Evolutionary conservation across 2,329 filamentous ascomycete genomes (phyloP).

Genomic region (Colletotrichum lupini): DNA sequence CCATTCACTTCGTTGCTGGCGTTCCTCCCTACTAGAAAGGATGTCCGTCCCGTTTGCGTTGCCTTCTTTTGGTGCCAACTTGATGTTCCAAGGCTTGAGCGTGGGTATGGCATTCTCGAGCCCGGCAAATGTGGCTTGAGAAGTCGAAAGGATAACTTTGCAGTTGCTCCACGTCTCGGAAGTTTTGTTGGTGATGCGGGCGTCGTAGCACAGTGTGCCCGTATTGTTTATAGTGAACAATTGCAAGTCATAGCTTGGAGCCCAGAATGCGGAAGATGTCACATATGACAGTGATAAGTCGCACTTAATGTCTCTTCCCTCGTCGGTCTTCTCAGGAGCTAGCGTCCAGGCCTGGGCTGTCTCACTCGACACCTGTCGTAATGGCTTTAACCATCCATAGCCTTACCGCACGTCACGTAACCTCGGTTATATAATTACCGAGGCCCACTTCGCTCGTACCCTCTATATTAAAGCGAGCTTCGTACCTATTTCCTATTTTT

Average conservation of each 20-base stretch:
- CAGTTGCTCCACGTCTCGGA: conserved; percentile 73
- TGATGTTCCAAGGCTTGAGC: conserved; percentile 68
- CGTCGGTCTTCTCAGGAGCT: conserved; percentile 45
- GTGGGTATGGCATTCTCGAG: conserved; percentile 65
- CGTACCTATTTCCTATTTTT: too few species aligned
- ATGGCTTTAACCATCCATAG: too few species aligned
- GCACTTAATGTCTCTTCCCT: conserved; percentile 44
- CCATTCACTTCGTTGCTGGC: conserved; percentile 44
- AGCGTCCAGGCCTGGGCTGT: conserved; percentile 56
- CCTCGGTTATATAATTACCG: too few species aligned
- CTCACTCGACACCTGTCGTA: conserved; percentile 63
- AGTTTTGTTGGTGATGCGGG: conserved; percentile 70
- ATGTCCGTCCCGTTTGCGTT: conserved; percentile 40
- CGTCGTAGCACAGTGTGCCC: conserved; percentile 69
- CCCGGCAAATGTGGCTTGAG: conserved; percentile 67
- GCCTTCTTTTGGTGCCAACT: conserved; percentile 50
- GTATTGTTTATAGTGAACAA: conserved; percentile 66
- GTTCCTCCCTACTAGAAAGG: conserved; percentile 53
- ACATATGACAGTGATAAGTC: conserved; percentile 69
- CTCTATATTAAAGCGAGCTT: too few species aligned
- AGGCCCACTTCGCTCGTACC: too few species aligned
- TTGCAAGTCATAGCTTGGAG: conserved; percentile 70
- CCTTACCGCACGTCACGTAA: too few species aligned
- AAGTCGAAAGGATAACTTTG: conserved; percentile 71
- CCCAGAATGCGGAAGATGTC: conserved; percentile 68